Evolutionary conservation across 2,329 filamentous ascomycete genomes (phyloP).

Genomic region (Colletotrichum sp.): DNA sequence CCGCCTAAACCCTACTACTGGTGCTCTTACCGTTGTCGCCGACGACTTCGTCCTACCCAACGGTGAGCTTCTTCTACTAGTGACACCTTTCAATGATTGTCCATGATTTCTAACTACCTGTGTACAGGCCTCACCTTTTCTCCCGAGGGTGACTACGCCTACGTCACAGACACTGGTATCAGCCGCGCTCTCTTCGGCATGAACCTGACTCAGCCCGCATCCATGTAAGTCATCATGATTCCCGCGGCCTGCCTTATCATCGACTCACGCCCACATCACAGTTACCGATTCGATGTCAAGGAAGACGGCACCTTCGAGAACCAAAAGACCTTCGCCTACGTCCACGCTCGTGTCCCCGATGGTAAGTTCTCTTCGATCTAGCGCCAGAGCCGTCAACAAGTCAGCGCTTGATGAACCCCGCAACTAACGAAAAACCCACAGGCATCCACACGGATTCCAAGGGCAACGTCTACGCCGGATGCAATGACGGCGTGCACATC

Average conservation of each 20-base stretch:
- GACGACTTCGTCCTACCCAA: slow-evolving; percentile 63
- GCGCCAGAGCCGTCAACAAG: background rate
- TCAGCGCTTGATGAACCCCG: slow-evolving; percentile 27
- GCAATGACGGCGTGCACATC: slow-evolving; percentile 54
- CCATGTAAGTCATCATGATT: slow-evolving; percentile 46
- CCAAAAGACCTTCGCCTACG: slow-evolving; percentile 61
- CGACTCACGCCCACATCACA: slow-evolving; percentile 23
- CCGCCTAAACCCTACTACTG: slow-evolving; percentile 54
- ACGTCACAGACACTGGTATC: slow-evolving; percentile 64
- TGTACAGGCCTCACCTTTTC: slow-evolving; percentile 58
- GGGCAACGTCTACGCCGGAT: slow-evolving; percentile 60
- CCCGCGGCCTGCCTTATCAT: background rate
- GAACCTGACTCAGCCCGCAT: slow-evolving; percentile 45
- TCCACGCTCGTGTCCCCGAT: slow-evolving; percentile 60
- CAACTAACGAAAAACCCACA: slow-evolving; percentile 33
- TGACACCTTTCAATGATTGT: background rate
- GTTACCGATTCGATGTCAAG: slow-evolving; percentile 51
- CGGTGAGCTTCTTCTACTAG: slow-evolving; percentile 30
- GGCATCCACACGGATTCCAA: slow-evolving; percentile 56
- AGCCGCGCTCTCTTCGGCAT: slow-evolving; percentile 46
- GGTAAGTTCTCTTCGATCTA: slow-evolving; percentile 39
- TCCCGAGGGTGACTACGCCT: slow-evolving; percentile 55
- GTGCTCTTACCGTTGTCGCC: slow-evolving; percentile 58
- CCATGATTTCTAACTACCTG: background rate
- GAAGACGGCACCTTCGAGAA: slow-evolving; percentile 52